A percentile compares a stretch with the other conserved stretches of the same genome.
phyloP scores from a whole-genome alignment of 805 yeast genomes.

The Candida ponderosae region DNA sequence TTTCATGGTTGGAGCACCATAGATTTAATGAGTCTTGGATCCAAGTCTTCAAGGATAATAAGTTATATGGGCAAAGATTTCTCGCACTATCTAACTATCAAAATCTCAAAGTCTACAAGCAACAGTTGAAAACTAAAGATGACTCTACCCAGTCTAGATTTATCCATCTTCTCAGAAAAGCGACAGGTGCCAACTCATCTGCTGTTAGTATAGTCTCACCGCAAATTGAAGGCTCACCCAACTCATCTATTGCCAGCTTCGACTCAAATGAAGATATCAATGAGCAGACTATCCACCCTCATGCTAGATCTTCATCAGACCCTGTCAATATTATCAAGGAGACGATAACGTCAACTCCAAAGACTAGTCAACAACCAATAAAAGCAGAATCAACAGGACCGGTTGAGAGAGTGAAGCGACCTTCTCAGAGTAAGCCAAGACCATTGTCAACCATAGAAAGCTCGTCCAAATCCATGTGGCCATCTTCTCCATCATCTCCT shows the following conservation, averaged over 20 bases:
- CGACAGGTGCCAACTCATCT: constrained; percentile 22
- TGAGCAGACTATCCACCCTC: constrained; percentile 1
- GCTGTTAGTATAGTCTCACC: constrained; percentile 5
- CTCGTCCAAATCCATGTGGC: constrained; percentile 14
- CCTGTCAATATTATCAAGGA: constrained; percentile 3
- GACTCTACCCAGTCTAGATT: constrained; percentile 49
- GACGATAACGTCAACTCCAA: too few species aligned
- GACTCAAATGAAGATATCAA: constrained; percentile 13
- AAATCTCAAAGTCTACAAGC: constrained; percentile 35
- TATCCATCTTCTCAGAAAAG: constrained; percentile 43
- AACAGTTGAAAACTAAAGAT: constrained; percentile 34
- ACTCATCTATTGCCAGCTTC: constrained; percentile 14
- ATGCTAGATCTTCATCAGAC: constrained; percentile 22
- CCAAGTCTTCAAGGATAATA: constrained; percentile 48
- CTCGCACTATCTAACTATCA: constrained; percentile 63
- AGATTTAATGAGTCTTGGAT: constrained; percentile 71
- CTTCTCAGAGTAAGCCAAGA: constrained; percentile 11
- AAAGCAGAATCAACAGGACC: not conserved
- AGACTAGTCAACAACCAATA: too few species aligned
- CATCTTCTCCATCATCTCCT: constrained; percentile 28
- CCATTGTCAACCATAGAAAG: constrained; percentile 32
- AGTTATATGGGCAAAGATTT: constrained; percentile 56
- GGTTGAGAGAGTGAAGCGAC: not conserved
- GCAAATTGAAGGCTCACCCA: constrained; percentile 4
- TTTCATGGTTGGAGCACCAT: constrained; percentile 60